Base-by-base conservation (phyloP, 768 basidiomycete genomes). In the Mycena belliarum region DNA sequence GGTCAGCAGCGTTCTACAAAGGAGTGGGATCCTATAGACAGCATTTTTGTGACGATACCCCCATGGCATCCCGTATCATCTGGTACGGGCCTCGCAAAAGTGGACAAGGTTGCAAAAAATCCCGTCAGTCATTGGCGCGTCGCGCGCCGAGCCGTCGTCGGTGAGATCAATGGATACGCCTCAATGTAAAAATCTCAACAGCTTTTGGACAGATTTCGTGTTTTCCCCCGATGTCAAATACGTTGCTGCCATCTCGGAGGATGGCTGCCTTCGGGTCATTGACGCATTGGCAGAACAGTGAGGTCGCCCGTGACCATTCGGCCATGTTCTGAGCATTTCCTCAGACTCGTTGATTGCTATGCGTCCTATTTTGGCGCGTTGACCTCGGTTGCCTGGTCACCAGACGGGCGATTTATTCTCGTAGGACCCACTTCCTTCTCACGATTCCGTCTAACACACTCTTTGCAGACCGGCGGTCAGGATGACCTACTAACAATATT, bases 401-500 rank as follows among this genome's bases (percentile, higher is more conserved):
- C 95, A 0, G 95, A 98, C 69, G 92, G 93, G 14, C 85, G 95
- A 20, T 98, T 96, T 69, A 88, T 99, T 45, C 73, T 97, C 58
- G 93, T 91, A 69, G 49, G 69, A 58, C 15, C 20, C 11, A n/a
- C 20, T 28, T 23, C n/a, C 51, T 43, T 58, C 9, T 2, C 32
- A 45, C 41, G 40, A 46, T 12, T 46, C 14, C 43, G 52, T 59
- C 7, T 35, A 35, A 35, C 16, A 63, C 48, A 37, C 45, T 43
- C n/a, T 23, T 15, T 56, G 20, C 64, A 95, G 91, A 93, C 93
- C 2, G 97, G 95, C 14, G 97, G 97, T 0, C 95, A 99, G 77
- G 97, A 99, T 67, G 97, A 99, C 68, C 80, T 98, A 11, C 75
- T 97, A 52, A 96, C 95, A 5, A 91, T 99, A 58, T 93, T 93